Percentiles rank a stretch among this genome's conserved stretches.
Evolutionary conservation across 2,329 filamentous ascomycete species (phyloP).

Genomic region (Sporothrix luriei): DNA sequence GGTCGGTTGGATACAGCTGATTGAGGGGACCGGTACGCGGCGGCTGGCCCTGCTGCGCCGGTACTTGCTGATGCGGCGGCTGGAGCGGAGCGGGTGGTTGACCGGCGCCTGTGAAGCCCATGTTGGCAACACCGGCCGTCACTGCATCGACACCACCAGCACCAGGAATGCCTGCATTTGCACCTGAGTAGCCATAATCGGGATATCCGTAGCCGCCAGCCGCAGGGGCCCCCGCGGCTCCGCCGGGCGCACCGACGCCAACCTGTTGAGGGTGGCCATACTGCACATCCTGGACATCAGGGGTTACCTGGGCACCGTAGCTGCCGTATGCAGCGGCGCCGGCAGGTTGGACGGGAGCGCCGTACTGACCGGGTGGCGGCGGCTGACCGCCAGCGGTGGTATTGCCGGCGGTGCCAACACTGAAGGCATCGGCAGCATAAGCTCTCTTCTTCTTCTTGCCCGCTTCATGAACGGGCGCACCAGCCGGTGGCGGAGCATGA

Average conservation of each 20-base stretch:
- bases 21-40: conserved; percentile 64
- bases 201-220: conserved; percentile 70
- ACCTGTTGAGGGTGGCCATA: conserved; percentile 47
- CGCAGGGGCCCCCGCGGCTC: conserved; percentile 43
- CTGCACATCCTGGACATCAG: conserved; percentile 47
- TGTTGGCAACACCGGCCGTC: conserved; percentile 81
- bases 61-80: conserved; percentile 54
- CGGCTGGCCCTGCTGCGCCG: conserved; percentile 54
- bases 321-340: conserved; percentile 58
- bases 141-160: conserved; percentile 68
- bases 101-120: conserved; percentile 74
- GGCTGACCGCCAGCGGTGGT: conserved; percentile 58
- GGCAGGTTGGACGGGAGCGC: conserved; percentile 46
- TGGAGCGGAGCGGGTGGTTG: conserved; percentile 46
- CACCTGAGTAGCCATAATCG: conserved; percentile 62
- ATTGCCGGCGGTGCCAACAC: conserved; percentile 87
- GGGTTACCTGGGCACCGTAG: conserved; percentile 57
- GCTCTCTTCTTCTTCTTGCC: conserved; percentile 87
- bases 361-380: conserved; percentile 51
- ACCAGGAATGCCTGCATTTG: conserved; percentile 43
- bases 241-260: conserved; percentile 46
- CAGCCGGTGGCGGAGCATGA: conserved; percentile 44
- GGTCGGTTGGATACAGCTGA: conserved; percentile 87
- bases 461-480: conserved; percentile 46
- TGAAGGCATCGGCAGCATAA: conserved; percentile 93